phyloP scores from a whole-genome alignment of 140 eudicot species.

The Eryngium alpinum region DNA sequence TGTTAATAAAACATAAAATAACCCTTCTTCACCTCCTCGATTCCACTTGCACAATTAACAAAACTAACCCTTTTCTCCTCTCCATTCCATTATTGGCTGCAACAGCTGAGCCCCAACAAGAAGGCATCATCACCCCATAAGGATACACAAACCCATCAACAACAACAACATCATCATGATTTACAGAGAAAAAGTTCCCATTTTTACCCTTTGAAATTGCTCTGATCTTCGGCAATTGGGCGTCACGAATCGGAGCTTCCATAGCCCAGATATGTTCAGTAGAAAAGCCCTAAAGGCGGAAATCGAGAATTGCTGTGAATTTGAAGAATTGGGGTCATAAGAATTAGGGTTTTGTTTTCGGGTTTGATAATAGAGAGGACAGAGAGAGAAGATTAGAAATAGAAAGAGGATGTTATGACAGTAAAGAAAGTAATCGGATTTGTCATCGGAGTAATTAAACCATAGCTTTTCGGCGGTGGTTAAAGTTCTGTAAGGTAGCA shows the following conservation, averaged over 20 bases:
- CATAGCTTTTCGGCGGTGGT: slow-evolving; percentile 59
- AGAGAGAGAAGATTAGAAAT: slow-evolving; percentile 48
- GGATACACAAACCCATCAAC: slow-evolving; percentile 17
- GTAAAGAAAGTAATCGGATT: slow-evolving; percentile 67
- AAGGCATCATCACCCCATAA: slow-evolving; percentile 10
- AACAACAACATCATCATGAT: not conserved
- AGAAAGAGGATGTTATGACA: slow-evolving; percentile 75
- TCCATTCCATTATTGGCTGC: slow-evolving; percentile 9
- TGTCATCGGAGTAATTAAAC: slow-evolving; percentile 63
- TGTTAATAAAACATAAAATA: no score
- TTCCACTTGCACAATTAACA: not conserved
- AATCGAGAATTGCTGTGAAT: slow-evolving; percentile 56
- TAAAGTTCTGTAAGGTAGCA: slow-evolving; percentile 66
- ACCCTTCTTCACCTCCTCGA: slow-evolving; percentile 9
- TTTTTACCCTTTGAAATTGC: slow-evolving; percentile 15
- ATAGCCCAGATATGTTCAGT: slow-evolving; percentile 83
- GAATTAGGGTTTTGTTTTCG: no score
- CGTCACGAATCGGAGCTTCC: slow-evolving; percentile 78
- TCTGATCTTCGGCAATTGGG: slow-evolving; percentile 55
- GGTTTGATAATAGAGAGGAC: slow-evolving; percentile 49
- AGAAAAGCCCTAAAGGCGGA: slow-evolving; percentile 88
- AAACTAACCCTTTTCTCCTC: slow-evolving; percentile 8
- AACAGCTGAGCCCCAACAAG: slow-evolving; percentile 14
- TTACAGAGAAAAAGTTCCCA: slow-evolving; percentile 8
- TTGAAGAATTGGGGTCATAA: slow-evolving; percentile 26